Conservation (phyloP, 2,329 filamentous ascomycete species). For the Alternaria metachromatica region DNA sequence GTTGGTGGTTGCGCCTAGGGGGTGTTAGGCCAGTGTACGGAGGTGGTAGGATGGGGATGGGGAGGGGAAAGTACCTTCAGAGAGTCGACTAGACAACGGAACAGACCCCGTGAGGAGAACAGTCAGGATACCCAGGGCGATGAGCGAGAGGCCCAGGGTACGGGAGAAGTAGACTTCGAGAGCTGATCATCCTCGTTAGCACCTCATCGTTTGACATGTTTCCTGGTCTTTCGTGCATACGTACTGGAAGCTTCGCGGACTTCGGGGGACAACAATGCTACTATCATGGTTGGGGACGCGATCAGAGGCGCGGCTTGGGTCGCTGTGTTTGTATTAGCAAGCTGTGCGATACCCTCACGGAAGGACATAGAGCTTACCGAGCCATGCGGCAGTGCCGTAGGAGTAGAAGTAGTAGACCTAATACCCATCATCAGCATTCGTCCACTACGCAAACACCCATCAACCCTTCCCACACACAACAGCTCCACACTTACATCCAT, state of each 20-base stretch:
- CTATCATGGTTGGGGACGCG: conserved; percentile 65
- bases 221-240: conserved; percentile 15
- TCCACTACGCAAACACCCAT: background rate
- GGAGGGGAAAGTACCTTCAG: conserved; percentile 31
- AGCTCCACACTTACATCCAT: conserved; percentile 9
- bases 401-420: conserved; percentile 55
- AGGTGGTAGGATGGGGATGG: background rate
- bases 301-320: conserved; percentile 62
- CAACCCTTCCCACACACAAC: background rate
- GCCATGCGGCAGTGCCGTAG: conserved; percentile 53
- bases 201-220: background rate
- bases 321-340: conserved; percentile 30
- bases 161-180: conserved; percentile 78
- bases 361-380: conserved; percentile 28
- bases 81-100: conserved; percentile 64
- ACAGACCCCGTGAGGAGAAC: conserved; percentile 74
- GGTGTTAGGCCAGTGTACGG: background rate
- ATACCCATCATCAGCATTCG: conserved; percentile 20
- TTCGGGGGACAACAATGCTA: conserved; percentile 65
- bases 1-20: conserved; percentile 44
- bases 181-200: conserved; percentile 45
- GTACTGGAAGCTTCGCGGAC: conserved; percentile 62
- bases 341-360: no score
- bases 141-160: conserved; percentile 70
- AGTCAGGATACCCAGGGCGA: conserved; percentile 68